Conservation (phyloP, 768 basidiomycete species). For the Gloeostereum incarnatum region DNA sequence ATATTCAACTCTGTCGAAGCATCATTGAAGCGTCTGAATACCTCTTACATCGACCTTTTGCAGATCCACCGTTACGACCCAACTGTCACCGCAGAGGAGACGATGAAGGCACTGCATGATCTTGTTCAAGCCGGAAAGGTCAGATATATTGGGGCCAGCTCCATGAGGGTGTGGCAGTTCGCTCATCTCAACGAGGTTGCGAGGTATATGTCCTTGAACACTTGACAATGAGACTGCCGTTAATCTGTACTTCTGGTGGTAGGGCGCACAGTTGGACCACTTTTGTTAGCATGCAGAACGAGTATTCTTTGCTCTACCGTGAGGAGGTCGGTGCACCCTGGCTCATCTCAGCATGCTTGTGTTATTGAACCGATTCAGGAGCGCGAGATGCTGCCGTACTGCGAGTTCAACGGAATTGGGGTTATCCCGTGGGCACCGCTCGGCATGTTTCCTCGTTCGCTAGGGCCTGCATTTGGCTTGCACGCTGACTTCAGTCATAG, state of each 20-base stretch:
- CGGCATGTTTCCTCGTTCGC: not conserved
- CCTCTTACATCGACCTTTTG: constrained; percentile 16
- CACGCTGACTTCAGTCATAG: constrained; percentile 3
- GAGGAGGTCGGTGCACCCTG: constrained; percentile 22
- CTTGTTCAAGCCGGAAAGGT: constrained; percentile 26
- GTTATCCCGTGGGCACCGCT: constrained; percentile 45
- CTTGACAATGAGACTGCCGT: no score
- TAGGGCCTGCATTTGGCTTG: not conserved
- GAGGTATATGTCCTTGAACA: no score
- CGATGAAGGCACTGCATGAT: constrained; percentile 30
- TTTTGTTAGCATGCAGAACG: constrained; percentile 40
- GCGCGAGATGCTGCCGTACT: constrained; percentile 34
- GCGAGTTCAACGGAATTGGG: constrained; percentile 39
- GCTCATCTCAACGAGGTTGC: constrained; percentile 25
- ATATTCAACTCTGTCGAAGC: constrained; percentile 13
- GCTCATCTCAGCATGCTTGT: not conserved
- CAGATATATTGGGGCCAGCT: constrained; percentile 16
- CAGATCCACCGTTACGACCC: constrained; percentile 26
- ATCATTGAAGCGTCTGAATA: constrained; percentile 11
- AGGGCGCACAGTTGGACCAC: constrained; percentile 28
- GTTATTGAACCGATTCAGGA: constrained; percentile 20
- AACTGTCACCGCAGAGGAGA: constrained; percentile 19
- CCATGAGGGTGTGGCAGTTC: constrained; percentile 16
- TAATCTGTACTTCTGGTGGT: no score
- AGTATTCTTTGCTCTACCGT: constrained; percentile 30